A percentile compares a stretch with the other conserved stretches of the same genome.
Evolutionary conservation across 495 filamentous ascomycete species (phyloP).

Genomic region (Annulohypoxylon moriforme): DNA sequence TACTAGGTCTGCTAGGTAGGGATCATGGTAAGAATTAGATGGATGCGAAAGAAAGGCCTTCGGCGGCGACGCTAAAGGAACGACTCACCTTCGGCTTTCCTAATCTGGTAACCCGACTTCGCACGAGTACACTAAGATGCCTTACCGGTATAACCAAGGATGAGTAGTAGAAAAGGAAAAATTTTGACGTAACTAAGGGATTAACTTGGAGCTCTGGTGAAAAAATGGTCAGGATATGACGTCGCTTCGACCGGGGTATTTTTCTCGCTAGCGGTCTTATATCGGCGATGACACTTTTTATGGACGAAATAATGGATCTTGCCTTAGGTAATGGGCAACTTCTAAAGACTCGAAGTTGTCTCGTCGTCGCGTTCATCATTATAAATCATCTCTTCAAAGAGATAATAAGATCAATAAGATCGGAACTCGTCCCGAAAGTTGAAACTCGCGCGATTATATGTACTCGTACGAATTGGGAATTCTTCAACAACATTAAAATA

Average conservation of each 20-base stretch:
- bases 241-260: constrained; percentile 19
- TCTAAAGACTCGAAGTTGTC: neutral
- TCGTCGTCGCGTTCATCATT: neutral
- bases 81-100: constrained; percentile 34
- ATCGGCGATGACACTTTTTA: constrained; percentile 31
- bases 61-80: constrained; percentile 27
- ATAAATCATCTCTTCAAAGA: neutral
- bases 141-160: constrained; percentile 25
- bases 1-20: too few species aligned
- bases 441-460: neutral
- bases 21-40: too few species aligned
- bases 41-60: constrained; percentile 23
- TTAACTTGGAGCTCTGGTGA: constrained; percentile 15
- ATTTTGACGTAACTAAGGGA: constrained; percentile 39
- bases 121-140: neutral
- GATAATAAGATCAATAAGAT: neutral
- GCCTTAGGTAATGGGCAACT: constrained; percentile 1
- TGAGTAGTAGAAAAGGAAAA: constrained; percentile 15
- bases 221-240: constrained; percentile 39
- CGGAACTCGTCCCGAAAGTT: neutral
- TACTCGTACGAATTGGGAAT: neutral
- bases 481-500: neutral
- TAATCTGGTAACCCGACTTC: constrained; percentile 20
- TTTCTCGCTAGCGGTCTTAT: constrained; percentile 38
- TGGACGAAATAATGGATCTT: neutral